phyloP scores from a whole-genome alignment of 2,329 filamentous ascomycete genomes.

The Alternaria sp. region DNA sequence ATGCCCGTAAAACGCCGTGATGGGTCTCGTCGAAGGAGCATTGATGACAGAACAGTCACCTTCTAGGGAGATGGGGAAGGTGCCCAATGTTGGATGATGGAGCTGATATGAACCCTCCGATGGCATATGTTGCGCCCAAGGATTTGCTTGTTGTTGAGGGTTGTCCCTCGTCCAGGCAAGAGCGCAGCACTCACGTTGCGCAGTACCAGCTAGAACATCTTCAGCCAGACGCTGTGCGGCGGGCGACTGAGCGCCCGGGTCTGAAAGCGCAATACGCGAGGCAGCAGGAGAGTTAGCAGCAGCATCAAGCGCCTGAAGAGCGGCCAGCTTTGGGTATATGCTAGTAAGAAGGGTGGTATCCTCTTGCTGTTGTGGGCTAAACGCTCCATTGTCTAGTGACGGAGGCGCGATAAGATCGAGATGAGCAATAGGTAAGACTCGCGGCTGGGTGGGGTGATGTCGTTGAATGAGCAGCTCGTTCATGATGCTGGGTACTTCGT shows the following conservation, averaged over 20 bases:
- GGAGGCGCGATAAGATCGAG: conserved; percentile 48
- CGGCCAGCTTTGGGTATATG: conserved; percentile 57
- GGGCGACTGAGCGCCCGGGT: conserved; percentile 69
- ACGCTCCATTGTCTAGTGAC: conserved; percentile 33
- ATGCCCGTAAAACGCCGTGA: conserved; percentile 49
- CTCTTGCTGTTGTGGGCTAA: conserved; percentile 41
- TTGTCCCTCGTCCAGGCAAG: conserved; percentile 67
- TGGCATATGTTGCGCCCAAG: conserved; percentile 46
- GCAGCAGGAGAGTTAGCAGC: conserved; percentile 55
- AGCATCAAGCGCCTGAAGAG: conserved; percentile 54
- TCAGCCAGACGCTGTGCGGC: conserved; percentile 68
- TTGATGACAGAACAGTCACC: conserved; percentile 51
- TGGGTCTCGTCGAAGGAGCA: conserved; percentile 45
- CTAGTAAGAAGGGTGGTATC: conserved; percentile 46
- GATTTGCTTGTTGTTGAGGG: conserved; percentile 45
- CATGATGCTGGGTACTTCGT: conserved; percentile 61
- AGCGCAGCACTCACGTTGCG: conserved; percentile 72
- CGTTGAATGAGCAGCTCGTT: conserved; percentile 48
- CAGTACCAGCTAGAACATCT: conserved; percentile 65
- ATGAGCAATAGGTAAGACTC: conserved; percentile 49
- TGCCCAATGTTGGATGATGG: conserved; percentile 54
- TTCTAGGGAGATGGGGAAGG: conserved; percentile 52
- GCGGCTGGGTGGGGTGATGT: conserved; percentile 48
- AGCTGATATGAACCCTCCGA: conserved; percentile 53
- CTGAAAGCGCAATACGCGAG: conserved; percentile 66